Evolutionary conservation across 106 monocot genomes (phyloP), one percentile per base, ranked within the genome.

Genomic region (Alisma plantagoaquatica): DNA sequence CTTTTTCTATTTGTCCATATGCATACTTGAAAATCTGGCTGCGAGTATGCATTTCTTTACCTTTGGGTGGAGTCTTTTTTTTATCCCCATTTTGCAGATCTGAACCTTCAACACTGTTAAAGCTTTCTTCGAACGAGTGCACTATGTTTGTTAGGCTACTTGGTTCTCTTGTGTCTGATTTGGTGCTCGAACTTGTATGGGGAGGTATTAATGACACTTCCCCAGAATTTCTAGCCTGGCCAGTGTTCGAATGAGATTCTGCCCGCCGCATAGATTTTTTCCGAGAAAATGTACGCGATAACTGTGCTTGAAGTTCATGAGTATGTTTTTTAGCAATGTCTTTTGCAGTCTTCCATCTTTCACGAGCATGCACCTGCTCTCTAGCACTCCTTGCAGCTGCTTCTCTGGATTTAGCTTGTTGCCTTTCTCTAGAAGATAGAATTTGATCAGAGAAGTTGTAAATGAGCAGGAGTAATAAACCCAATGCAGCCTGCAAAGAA

Each of bases 1-100:
- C 93, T 66, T 80, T 83, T 63, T 87, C 96, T 45, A 98, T 84
- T 49, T 98, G 89, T 18, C 89, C 84, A 76, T 98, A 98, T 8
- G 89, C 96, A 70, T 94, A 83, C 55, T 80, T 87, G 57, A 94
- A 87, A 2, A 94, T 80, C 49, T 83, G 76, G 21, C 79, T 87
- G 16, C 69, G 79, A 47, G 87, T 94, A 51, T 77, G 77, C 69
- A 77, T 74, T 53, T 75, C 65, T 63, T 87, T 94, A 43, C 64
- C 73, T 57, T 74, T 83, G 22, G 80, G 68, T 46, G 54, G 43
- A 53, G 75, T 59, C 47, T 81, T 75, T 60, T 83, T 73, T 56
- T 87, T 79, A 30, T 84, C 75, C 63, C 88, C 96, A 51, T 84
- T 74, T 50, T 89, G 75, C n/a, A 96, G 9, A 51, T 68, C 72